Evolutionary conservation across 2,329 filamentous ascomycete species (phyloP).

Genomic region (Lachnellula occidentalis): DNA sequence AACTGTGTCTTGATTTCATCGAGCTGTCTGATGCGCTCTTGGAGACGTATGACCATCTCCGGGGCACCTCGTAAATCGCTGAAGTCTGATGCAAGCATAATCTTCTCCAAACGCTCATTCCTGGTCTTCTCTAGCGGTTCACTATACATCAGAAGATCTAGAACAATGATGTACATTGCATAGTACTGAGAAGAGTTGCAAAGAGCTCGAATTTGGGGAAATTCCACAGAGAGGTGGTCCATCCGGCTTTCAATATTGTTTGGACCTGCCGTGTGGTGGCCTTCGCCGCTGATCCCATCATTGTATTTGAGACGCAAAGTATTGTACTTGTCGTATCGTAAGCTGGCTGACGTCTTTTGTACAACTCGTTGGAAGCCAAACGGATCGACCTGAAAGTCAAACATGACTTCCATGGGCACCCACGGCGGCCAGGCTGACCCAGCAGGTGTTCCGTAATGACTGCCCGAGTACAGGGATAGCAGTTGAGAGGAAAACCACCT

Average conservation of each 20-base stretch:
- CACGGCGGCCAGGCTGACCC: slow-evolving; percentile 94
- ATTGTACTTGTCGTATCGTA: slow-evolving; percentile 98
- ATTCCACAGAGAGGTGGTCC: slow-evolving; percentile 95
- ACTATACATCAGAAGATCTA: slow-evolving; percentile 92
- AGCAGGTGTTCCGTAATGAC: slow-evolving; percentile 78
- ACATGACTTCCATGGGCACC: slow-evolving; percentile 98
- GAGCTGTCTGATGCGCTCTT: slow-evolving; percentile 87
- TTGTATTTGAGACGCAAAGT: slow-evolving; percentile 95
- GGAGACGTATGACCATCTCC: slow-evolving; percentile 84
- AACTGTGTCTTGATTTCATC: slow-evolving; percentile 97
- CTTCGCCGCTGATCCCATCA: slow-evolving; percentile 69
- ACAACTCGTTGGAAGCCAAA: slow-evolving; percentile 98
- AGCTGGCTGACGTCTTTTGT: slow-evolving; percentile 88
- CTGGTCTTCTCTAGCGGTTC: slow-evolving; percentile 97
- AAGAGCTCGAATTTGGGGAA: slow-evolving; percentile 86
- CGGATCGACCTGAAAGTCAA: slow-evolving; percentile 87
- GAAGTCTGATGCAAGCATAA: slow-evolving; percentile 97
- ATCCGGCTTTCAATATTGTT: slow-evolving; percentile 71
- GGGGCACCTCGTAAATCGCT: slow-evolving; percentile 92
- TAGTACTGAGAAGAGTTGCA: slow-evolving; percentile 98
- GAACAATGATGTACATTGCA: slow-evolving; percentile 94
- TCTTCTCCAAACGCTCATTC: slow-evolving; percentile 91
- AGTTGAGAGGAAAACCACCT: slow-evolving; percentile 82
- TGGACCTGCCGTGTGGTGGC: slow-evolving; percentile 44
- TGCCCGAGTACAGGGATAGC: slow-evolving; percentile 89